Evolutionary conservation across 306 rosid species (phyloP).

Genomic region (Comarum palustre): DNA sequence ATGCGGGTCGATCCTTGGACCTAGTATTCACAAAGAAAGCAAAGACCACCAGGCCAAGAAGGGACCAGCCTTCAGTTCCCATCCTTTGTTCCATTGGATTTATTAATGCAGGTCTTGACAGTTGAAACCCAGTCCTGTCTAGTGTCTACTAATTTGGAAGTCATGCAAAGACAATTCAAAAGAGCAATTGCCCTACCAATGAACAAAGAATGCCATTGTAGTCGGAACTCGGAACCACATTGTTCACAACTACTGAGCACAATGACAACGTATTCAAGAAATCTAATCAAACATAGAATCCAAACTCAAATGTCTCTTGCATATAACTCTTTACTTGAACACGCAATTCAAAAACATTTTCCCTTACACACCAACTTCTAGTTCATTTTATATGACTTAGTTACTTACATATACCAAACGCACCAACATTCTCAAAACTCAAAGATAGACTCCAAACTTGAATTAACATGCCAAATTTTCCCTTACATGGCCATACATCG

Average conservation of each 20-base stretch:
- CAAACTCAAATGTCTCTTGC: background rate
- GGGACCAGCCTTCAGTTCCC: background rate
- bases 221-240: background rate
- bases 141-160: background rate
- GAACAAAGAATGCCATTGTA: background rate
- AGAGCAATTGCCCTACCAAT: background rate
- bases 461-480: no score
- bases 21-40: no score
- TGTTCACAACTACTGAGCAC: background rate
- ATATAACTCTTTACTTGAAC: background rate
- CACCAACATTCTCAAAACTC: background rate
- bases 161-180: background rate
- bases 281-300: background rate
- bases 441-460: background rate
- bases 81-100: background rate
- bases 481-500: slow-evolving; percentile 61
- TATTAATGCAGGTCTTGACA: background rate
- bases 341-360: no score
- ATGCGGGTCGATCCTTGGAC: no score
- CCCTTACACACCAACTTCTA: background rate
- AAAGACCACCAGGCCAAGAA: no score
- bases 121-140: background rate
- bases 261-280: background rate
- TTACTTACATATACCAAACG: background rate
- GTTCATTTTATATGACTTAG: no score